Evolutionary conservation across 768 basidiomycete species (phyloP).

Genomic region (Boletus eberwhitei): DNA sequence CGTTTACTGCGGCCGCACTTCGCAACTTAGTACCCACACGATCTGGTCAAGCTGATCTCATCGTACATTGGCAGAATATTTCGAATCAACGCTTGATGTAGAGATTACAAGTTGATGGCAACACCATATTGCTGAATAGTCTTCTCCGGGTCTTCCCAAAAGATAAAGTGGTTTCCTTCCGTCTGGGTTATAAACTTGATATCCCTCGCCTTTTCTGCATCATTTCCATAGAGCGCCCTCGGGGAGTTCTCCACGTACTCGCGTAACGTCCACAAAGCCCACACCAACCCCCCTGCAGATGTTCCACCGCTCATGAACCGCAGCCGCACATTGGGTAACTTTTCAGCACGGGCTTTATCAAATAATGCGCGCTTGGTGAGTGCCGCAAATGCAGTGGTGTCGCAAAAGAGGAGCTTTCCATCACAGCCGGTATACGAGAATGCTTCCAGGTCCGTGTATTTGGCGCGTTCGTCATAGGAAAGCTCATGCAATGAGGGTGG

Average conservation of each 20-base stretch:
- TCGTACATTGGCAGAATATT: too few relatives aligned
- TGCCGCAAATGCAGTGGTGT: not conserved
- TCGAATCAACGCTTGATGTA: too few relatives aligned
- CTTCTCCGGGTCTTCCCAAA: slow-evolving; percentile 24
- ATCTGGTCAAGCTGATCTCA: too few relatives aligned
- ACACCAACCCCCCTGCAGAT: slow-evolving; percentile 8
- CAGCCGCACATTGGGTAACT: slow-evolving; percentile 13
- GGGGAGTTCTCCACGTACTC: slow-evolving; percentile 7
- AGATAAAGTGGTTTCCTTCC: slow-evolving; percentile 26
- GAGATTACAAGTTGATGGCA: slow-evolving; percentile 6
- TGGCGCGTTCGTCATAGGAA: slow-evolving; percentile 8
- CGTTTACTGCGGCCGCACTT: too few relatives aligned
- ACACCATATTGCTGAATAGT: slow-evolving; percentile 16
- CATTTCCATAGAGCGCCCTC: slow-evolving; percentile 4
- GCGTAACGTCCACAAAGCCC: slow-evolving; percentile 10
- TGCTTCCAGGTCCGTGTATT: slow-evolving; percentile 7
- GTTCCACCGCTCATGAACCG: slow-evolving; percentile 19
- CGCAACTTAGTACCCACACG: too few relatives aligned
- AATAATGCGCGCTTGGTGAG: slow-evolving; percentile 18
- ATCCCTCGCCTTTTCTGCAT: slow-evolving; percentile 22
- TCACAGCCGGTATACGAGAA: slow-evolving; percentile 9
- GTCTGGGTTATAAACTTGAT: slow-evolving; percentile 9
- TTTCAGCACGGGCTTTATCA: slow-evolving; percentile 8
- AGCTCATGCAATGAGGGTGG: slow-evolving; percentile 13
- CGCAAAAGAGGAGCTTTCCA: slow-evolving; percentile 12